These are phyloP conservation scores for Lachnellula cervina DNA, from an alignment of 2,329 filamentous ascomycete species.

Conservation along the genomic window DNA sequence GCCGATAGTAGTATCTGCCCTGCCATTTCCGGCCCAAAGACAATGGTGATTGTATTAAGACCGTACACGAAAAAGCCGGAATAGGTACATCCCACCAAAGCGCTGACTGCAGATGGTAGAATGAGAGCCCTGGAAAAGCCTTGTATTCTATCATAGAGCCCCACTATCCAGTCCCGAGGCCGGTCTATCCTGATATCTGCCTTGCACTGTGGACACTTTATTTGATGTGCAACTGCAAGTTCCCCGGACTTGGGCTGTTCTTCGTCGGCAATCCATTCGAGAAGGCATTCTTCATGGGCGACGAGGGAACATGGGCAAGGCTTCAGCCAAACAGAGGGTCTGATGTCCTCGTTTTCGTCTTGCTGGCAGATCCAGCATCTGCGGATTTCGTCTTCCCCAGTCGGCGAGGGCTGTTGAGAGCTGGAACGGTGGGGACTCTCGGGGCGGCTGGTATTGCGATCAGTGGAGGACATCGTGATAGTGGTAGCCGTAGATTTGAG, in stretches of 20 bases:
- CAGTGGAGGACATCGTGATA: not conserved
- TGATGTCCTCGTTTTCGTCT: conserved; percentile 47
- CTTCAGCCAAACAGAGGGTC: conserved; percentile 64
- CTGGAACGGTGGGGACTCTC: not conserved
- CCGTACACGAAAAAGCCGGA: conserved; percentile 53
- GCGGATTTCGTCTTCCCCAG: conserved; percentile 19
- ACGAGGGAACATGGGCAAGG: conserved; percentile 88
- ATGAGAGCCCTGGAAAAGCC: conserved; percentile 18
- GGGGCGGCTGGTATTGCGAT: not conserved
- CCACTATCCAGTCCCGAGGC: conserved; percentile 66
- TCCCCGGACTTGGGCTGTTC: conserved; percentile 56
- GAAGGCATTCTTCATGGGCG: conserved; percentile 82
- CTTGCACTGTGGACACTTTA: conserved; percentile 88
- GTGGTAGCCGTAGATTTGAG: not conserved
- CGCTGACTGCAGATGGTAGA: conserved; percentile 28
- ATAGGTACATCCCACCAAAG: conserved; percentile 39
- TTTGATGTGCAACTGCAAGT: conserved; percentile 51
- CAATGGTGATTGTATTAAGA: conserved; percentile 56
- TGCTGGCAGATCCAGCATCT: conserved; percentile 62
- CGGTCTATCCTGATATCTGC: conserved; percentile 70
- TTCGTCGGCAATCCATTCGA: conserved; percentile 90
- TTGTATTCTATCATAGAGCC: conserved; percentile 19
- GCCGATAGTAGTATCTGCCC: conserved; percentile 15
- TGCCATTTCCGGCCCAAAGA: conserved; percentile 62
- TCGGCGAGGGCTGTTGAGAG: not conserved